Base-by-base conservation (phyloP, 2,329 filamentous ascomycete species). In the Fusarium clavum region DNA sequence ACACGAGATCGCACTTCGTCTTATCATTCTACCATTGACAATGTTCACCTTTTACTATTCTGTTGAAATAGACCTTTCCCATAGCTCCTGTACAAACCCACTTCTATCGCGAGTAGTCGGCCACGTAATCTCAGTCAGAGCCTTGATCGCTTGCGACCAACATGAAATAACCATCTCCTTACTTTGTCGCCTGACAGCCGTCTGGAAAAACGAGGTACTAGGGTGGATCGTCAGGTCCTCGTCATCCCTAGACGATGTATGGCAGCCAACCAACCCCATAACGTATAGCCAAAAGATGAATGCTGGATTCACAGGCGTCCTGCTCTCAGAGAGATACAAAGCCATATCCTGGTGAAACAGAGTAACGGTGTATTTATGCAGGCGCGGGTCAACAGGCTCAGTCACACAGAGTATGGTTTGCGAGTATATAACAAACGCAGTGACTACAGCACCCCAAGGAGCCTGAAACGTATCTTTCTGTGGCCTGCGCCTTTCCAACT, bases 401-500 rank as follows among this genome's bases (percentile, higher is more conserved):
- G 48, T 1, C 0, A 29, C 55, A 3, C 38, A 22, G 1, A 66
- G 55, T 25, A 65, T 20, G 4, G 32, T 14, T 2, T 65, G 54
- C 43, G 38, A 24, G 0, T 65, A 65, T 6, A 65, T 14, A 0
- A 47, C 10, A 1, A 47, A 43, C 3, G 54, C 47, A 14, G 30
- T 32, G 2, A 52, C 29, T 9, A 53, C 16, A 7, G 46, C 61
- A 3, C 62, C 51, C 62, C 62, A 65, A 0, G 61, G 47, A 0
- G 40, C 16, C 7, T 30, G 12, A 3, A 65, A 65, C 2, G 18
- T 24, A 0, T 16, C 27, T 1, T 1, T 10, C 0, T 4, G 20
- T 6, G 5, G 9, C 8, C 13, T 3, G 3, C 5, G 1, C 0
- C 0, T 8, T 6, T 34, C 16, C 0, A 12, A 1, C 0, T 38